Base-by-base conservation (phyloP, 306 rosid species). In the Oemleria cerasiformis region DNA sequence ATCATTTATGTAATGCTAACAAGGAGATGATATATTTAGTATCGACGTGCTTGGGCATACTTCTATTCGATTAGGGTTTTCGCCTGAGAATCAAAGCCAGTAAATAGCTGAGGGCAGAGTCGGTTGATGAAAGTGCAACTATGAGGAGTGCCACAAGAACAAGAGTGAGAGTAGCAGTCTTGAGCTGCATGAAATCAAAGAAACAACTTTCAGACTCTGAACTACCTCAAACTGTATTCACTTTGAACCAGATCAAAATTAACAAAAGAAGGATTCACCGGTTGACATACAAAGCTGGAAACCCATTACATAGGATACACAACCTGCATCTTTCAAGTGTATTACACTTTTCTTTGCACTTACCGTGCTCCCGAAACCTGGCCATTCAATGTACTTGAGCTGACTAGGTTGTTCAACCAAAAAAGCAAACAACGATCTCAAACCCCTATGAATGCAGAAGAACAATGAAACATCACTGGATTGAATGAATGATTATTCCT, bases 391-490 rank as follows among this genome's bases (percentile, higher is more conserved):
- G 80, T 88, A 88, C 79, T 87, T 92, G 60, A 92, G 85, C 81
- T 90, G 97, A 82, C 97, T 77, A 41, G 98, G 98, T 76, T 93
- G 98, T 87, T 93, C 93, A 50, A 57, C 80, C 83, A 93, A 81
- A 86, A 92, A 92, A 42, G 38, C 57, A 61, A 81, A 78, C 38
- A 90, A 69, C 3, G 84, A 85, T 79, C 79, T 87, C 72, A 86
- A 21, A 25, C 76, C 84, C 96, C 97, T 92, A 69, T 36, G 61
- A 73, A 64, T 19, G 21, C 70, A 48, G 16, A 51, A 50, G 23
- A 54, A 54, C 49, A 12, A 45, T 12, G 38, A 73, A 44, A 40
- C 66, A 10, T 34, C 39, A 45, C 64, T 57, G 23, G 50, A 71
- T 67, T 25, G 16, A 23, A 59, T 19, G 5, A 58, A 61, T 6